Base-by-base conservation (phyloP, 257 asterid species). In the Anisodus tanguticus region DNA sequence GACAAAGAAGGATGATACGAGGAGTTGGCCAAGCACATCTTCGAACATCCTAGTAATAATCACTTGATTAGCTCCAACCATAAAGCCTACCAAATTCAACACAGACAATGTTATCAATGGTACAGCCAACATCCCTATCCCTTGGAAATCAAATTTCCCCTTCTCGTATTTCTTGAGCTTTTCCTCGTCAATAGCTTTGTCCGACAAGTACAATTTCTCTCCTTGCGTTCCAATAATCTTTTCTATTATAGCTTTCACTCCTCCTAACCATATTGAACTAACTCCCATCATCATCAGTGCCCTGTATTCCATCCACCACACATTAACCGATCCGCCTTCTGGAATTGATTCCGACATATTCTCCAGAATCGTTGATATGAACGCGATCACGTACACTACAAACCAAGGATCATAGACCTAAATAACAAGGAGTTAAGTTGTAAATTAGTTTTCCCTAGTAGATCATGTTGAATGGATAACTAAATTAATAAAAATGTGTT, bases 91-190 rank as follows among this genome's bases (percentile, higher is more conserved):
- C 1, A 76, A 11, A 57, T 76, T 76, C 63, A 76, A 76, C 4
- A 51, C 0, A 0, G 81, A 76, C 16, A 76, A 51, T 26, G 81
- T 55, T 76, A 76, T 12, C 63, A 76, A 26, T 51, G 81, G 81
- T 4, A 76, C 47, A 31, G 81, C 81, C 17, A 76, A 60, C 15
- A 76, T 76, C 63, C 81, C 81, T 76, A 76, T 76, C 9, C 81
- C 81, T 76, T 76, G 81, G 81, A 76, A 76, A 76, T 76, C 81
- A 26, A 76, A 76, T 76, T 76, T 76, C 4, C 81, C 81, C 63
- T 76, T 51, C 63, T 76, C 63, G 17, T 76, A 76, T 51, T 76
- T 76, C 63, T 76, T 76, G 60, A 76, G 81, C 4, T 76, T 76
- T 7, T 51, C 59, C 63, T 76, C 57, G 12, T 76, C 81, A 76